Percentiles rank a stretch among this genome's conserved stretches.
Evolutionary conservation across 2,329 filamentous ascomycete genomes (phyloP).

Genomic region (Tolypocladium paradoxum): DNA sequence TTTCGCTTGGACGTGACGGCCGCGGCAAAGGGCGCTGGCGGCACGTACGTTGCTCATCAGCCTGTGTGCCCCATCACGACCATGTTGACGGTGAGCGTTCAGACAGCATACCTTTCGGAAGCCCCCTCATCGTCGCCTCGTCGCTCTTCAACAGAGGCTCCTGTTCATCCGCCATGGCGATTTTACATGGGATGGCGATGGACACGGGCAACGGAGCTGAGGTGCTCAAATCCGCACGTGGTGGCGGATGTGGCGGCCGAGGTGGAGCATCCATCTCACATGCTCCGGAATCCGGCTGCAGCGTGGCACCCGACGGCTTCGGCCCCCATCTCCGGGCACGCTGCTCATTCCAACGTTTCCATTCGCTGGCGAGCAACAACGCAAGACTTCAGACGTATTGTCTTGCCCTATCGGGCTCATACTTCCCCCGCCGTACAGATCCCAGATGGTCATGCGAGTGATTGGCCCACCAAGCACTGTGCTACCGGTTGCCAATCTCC

Average conservation of each 20-base stretch:
- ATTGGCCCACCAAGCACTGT: too few relatives aligned
- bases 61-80: background rate
- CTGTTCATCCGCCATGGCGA: slow-evolving; percentile 1
- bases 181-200: too few relatives aligned
- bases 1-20: slow-evolving; percentile 18
- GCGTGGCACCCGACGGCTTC: background rate
- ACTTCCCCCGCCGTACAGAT: too few relatives aligned
- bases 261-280: background rate
- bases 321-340: background rate
- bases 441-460: too few relatives aligned
- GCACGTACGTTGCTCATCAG: too few relatives aligned
- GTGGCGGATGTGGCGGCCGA: background rate
- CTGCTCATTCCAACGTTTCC: background rate
- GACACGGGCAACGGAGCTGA: too few relatives aligned
- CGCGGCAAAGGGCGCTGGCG: slow-evolving; percentile 23
- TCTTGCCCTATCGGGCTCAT: too few relatives aligned
- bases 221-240: background rate
- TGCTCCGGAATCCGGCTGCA: background rate
- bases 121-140: background rate
- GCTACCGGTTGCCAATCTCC: too few relatives aligned
- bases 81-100: too few relatives aligned
- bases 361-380: background rate
- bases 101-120: background rate
- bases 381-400: too few relatives aligned
- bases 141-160: background rate